Evolutionary conservation across 2,329 filamentous ascomycete genomes (phyloP).

Genomic region (Pseudogymnoascus verrucosus): DNA sequence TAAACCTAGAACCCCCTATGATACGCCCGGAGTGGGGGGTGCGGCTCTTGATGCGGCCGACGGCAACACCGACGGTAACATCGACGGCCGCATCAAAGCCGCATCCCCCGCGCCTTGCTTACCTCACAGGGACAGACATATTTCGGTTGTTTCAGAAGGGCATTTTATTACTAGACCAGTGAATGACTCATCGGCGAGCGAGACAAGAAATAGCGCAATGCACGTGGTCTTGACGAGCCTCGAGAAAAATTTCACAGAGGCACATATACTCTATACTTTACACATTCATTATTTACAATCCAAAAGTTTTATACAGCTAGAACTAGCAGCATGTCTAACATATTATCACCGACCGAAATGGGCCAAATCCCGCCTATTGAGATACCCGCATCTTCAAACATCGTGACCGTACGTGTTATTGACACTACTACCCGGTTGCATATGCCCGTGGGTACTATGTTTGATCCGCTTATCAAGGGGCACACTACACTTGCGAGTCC

Average conservation of each 20-base stretch:
- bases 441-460: not conserved
- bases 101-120: no score
- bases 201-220: not conserved
- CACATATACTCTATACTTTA: not conserved
- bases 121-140: no score
- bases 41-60: no score
- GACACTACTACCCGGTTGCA: not conserved
- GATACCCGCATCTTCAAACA: not conserved
- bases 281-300: not conserved
- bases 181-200: not conserved
- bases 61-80: no score
- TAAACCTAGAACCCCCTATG: no score
- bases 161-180: not conserved
- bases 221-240: not conserved
- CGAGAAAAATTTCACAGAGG: not conserved
- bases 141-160: not conserved
- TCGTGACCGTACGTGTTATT: not conserved
- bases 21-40: no score
- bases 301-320: not conserved
- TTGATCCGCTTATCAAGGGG: not conserved
- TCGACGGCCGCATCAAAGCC: no score
- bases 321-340: not conserved
- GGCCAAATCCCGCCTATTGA: not conserved
- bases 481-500: conserved; percentile 3
- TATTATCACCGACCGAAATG: not conserved